Evolutionary conservation across 2,329 filamentous ascomycete species (phyloP).

Genomic region (Monosporascus sp.): DNA sequence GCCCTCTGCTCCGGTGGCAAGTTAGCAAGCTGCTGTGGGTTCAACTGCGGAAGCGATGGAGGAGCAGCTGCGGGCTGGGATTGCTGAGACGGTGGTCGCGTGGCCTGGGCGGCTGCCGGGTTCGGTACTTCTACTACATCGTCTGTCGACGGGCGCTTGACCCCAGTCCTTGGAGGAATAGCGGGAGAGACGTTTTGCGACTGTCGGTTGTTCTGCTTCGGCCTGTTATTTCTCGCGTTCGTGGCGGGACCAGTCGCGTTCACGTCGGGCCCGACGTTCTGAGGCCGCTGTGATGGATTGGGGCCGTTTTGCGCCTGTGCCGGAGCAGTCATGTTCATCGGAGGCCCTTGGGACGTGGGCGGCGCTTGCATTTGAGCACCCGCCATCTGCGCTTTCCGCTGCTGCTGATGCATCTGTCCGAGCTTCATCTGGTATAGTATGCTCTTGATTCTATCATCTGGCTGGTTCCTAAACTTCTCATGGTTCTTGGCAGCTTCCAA

Average conservation of each 20-base stretch:
- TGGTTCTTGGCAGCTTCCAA: conserved; percentile 16
- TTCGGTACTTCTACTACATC: conserved; percentile 29
- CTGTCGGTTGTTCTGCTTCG: conserved; percentile 29
- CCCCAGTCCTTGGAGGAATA: conserved; percentile 33
- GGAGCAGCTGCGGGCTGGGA: conserved; percentile 10
- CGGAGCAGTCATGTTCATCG: conserved; percentile 8
- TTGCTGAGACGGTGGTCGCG: conserved; percentile 26
- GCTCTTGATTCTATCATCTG: conserved; percentile 19
- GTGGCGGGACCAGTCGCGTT: conserved; percentile 12
- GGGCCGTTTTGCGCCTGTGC: conserved; percentile 15
- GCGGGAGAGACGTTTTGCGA: conserved; percentile 33
- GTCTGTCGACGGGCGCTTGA: conserved; percentile 47
- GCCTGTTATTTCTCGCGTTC: conserved; percentile 24
- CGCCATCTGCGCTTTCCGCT: conserved; percentile 8
- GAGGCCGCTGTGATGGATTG: conserved; percentile 15
- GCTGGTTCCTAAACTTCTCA: conserved; percentile 17
- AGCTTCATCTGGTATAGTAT: conserved; percentile 19
- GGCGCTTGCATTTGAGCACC: conserved; percentile 13
- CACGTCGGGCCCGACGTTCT: conserved; percentile 11
- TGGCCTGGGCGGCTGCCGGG: conserved; percentile 13
- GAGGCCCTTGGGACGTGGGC: conserved; percentile 11
- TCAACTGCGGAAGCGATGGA: conserved; percentile 20
- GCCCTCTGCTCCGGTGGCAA: conserved; percentile 40
- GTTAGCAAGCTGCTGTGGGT: conserved; percentile 33
- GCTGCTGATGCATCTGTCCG: conserved; percentile 7